Evolutionary conservation across 345 rosid genomes (phyloP).

Genomic region (Carallia brachiata): DNA sequence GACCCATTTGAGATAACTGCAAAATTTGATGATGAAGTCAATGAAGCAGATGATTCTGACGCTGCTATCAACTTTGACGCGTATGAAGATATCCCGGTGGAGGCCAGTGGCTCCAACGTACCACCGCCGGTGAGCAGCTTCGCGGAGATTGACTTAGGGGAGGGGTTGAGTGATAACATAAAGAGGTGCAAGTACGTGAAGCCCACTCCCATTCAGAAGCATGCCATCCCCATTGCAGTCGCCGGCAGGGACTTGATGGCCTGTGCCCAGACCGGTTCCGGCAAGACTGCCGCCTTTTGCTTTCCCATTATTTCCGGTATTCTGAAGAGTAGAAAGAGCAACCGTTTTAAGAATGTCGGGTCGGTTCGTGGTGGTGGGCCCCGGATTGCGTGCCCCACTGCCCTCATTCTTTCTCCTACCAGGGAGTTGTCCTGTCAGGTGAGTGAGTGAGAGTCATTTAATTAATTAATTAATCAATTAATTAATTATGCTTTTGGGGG

Average conservation of each 20-base stretch:
- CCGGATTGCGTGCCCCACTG: constrained; percentile 33
- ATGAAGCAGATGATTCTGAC: not conserved
- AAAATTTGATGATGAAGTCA: constrained; percentile 32
- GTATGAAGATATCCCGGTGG: constrained; percentile 44
- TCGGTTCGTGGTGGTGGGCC: constrained; percentile 12
- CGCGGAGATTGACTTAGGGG: constrained; percentile 36
- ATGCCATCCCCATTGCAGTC: constrained; percentile 51
- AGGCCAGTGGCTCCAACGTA: constrained; percentile 32
- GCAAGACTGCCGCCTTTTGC: constrained; percentile 57
- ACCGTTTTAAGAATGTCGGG: not conserved
- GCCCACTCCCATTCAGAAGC: constrained; percentile 55
- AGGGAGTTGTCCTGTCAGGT: constrained; percentile 63
- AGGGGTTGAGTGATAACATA: constrained; percentile 36
- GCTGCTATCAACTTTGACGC: constrained; percentile 40
- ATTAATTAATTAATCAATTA: not conserved
- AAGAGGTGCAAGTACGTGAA: constrained; percentile 41
- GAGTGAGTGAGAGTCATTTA: not conserved
- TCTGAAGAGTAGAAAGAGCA: constrained; percentile 3
- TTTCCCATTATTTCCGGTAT: constrained; percentile 46
- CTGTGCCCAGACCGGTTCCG: constrained; percentile 59
- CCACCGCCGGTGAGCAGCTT: constrained; percentile 33
- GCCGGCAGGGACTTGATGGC: constrained; percentile 65
- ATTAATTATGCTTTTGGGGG: not conserved
- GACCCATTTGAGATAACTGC: constrained; percentile 1
- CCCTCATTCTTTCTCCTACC: constrained; percentile 52